Evolutionary conservation across 306 rosid species (phyloP).

Genomic region (Lotus japonicus): DNA sequence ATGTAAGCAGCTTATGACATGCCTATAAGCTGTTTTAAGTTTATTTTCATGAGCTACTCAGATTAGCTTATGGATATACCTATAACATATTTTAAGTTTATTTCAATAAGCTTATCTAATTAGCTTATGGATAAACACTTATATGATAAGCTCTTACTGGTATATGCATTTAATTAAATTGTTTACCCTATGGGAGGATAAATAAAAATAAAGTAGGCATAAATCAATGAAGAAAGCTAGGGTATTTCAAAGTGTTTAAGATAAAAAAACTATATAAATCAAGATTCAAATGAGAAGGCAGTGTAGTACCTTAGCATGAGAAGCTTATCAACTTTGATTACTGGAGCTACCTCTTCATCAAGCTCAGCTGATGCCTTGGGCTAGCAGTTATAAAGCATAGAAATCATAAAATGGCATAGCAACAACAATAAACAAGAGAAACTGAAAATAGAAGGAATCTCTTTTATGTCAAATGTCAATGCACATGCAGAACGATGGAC

Average conservation of each 20-base stretch:
- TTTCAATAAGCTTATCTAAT: no score
- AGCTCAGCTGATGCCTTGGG: not conserved
- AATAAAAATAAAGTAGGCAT: no score
- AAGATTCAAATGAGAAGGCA: not conserved
- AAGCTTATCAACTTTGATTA: not conserved
- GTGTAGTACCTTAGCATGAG: slow-evolving; percentile 9
- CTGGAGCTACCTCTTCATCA: not conserved
- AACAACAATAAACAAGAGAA: not conserved
- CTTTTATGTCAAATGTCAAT: not conserved
- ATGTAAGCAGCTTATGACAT: no score
- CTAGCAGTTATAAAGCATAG: not conserved
- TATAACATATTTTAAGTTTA: no score
- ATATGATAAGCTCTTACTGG: no score
- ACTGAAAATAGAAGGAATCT: not conserved
- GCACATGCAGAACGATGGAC: not conserved
- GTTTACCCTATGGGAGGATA: no score
- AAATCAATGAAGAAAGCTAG: not conserved
- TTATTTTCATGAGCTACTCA: no score
- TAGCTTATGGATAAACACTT: no score
- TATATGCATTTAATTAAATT: no score
- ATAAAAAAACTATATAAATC: not conserved
- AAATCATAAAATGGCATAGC: not conserved
- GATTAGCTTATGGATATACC: no score
- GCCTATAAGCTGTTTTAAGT: no score
- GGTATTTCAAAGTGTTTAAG: not conserved